Base-by-base conservation (phyloP, 352 stramenopile genomes). In the Phytopythium helicoides region DNA sequence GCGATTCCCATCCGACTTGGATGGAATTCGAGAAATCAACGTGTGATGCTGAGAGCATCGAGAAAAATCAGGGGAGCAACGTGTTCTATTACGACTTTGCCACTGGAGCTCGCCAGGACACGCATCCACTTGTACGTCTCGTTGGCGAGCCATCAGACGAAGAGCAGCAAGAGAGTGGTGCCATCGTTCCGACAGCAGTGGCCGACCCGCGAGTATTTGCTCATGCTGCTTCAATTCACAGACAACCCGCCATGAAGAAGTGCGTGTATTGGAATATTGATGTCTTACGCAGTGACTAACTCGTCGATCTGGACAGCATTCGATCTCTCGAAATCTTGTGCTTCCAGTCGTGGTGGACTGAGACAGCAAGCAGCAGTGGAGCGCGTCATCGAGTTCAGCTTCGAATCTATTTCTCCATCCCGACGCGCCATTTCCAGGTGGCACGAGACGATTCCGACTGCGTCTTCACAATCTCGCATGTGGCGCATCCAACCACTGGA, bases 401-500 rank as follows among this genome's bases (percentile, higher is more conserved):
- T 16, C 64, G 59, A 9, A 61, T 89, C 36, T 89, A 87, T 60
- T 89, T 89, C 45, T 89, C 78, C 11, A 81, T 86, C 41, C 66
- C 78, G 3, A 87, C 75, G 21, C 61, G 56, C 12, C 76, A 87
- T 53, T 81, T 89, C 51, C 81, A 92, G 40, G 60, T 89, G 47
- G 62, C 81, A 10, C 46, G 89, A 12, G 71, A 85, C 35, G 75
- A 87, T 47, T 76, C 79, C 1, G 66, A 83, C 49, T 68, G 85
- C 36, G 76, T 89, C 21, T 89, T 87, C 38, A 92, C 81, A 39
- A 87, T 90, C 60, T 92, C 81, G 10, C 81, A 90, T 55, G 62
- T 87, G 37, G 56, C 78, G 0, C 66, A 81, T 2, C 41, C 58
- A n/a, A 72, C 57, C 15, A 57, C 56, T 1, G 81, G 79, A 9